Evolutionary conservation across 192 early-diverging fungal species (phyloP), one percentile per base, ranked within the genome.

Genomic region (Dissophora globulifera): DNA sequence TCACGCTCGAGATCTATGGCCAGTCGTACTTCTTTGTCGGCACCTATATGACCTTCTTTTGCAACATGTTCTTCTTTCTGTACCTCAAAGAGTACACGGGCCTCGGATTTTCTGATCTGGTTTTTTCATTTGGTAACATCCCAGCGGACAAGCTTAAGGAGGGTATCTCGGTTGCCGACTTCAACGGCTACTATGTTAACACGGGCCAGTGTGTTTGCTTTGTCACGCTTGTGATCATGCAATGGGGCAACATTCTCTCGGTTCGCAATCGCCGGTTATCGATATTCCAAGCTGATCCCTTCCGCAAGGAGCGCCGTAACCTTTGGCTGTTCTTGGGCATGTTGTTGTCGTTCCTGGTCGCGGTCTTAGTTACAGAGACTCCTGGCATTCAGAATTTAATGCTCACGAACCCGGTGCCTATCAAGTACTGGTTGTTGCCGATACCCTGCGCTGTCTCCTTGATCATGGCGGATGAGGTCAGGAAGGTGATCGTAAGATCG

Each of bases 1-100:
- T 90, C 32, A 84, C 92, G 53, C 62, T 51, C 30, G 81, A 86
- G 52, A 82, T 94, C 30, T 86, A 93, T 57, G 20, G 81, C 1
- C 92, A 94, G 32, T 88, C 91, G 11, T 97, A 95, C 81, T 75
- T 87, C 4, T 93, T 94, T 58, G 86, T 94, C 62, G 93, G 94
- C 9, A 49, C 87, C 15, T 82, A 91, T 53, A 84, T 91, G 84
- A 82, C 83, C 32, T 27, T 91, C 17, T 86, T 84, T 31, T 91
- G 90, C 41, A 84, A 88, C 58, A 79, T 82, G 23, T 90, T 93
- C 82, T 93, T 88, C 70, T 93, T 90, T 60, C 57, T 87, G 29
- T 95, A 90, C 75, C 78, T 92, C 52, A 81, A 79, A 23, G 31
- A 79, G 47, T 81, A 87, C 54, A 87, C 80, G 33, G 90, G 89